Evolutionary conservation across 345 rosid genomes (phyloP).

Genomic region (Passiflora organensis): DNA sequence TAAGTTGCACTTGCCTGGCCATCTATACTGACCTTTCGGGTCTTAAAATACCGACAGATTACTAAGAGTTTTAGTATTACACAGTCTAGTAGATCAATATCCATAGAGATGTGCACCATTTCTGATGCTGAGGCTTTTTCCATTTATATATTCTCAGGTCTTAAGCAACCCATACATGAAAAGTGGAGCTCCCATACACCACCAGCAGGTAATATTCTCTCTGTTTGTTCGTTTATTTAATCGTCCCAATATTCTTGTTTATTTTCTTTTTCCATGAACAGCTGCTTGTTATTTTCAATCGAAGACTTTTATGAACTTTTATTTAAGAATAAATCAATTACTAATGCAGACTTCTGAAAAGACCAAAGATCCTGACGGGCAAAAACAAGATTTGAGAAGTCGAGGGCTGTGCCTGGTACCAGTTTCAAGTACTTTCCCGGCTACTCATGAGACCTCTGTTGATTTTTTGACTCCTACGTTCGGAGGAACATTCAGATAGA

Average conservation of each 20-base stretch:
- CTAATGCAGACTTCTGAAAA: slow-evolving; percentile 47
- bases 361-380: slow-evolving; percentile 53
- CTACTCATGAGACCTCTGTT: slow-evolving; percentile 70
- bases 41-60: no score
- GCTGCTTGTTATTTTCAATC: no score
- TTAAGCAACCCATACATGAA: slow-evolving; percentile 91
- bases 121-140: not conserved
- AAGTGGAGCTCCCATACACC: slow-evolving; percentile 77
- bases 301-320: no score
- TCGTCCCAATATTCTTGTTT: no score
- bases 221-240: no score
- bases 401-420: slow-evolving; percentile 92
- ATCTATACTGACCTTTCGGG: no score
- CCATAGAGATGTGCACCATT: not conserved
- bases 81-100: no score
- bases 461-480: slow-evolving; percentile 96
- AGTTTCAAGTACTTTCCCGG: slow-evolving; percentile 79
- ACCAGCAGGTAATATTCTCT: slow-evolving; percentile 47
- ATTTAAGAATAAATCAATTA: no score
- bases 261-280: no score
- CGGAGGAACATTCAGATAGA: slow-evolving; percentile 89
- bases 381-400: slow-evolving; percentile 80
- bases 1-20: slow-evolving; percentile 55
- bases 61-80: no score
- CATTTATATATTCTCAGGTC: slow-evolving; percentile 37